phyloP scores from a whole-genome alignment of 2,329 filamentous ascomycete species.

The Colletotrichum sp. region DNA sequence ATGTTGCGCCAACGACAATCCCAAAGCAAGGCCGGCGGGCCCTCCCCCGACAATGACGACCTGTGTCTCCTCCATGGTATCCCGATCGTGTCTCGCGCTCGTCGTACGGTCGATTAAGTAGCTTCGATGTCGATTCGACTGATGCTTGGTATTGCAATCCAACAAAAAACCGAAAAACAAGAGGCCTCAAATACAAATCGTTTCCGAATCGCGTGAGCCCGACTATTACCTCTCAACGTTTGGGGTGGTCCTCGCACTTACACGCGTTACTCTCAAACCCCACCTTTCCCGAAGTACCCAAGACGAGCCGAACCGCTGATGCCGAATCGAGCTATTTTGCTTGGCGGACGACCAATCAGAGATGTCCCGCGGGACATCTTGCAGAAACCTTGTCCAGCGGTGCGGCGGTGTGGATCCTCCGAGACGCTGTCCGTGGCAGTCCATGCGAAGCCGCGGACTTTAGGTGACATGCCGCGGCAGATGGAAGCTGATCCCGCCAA shows the following conservation, averaged over 20 bases:
- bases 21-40: background rate
- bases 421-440: background rate
- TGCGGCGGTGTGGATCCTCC: background rate
- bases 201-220: background rate
- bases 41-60: background rate
- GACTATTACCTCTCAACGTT: background rate
- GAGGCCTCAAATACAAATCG: background rate
- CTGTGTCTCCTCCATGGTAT: background rate
- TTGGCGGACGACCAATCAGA: background rate
- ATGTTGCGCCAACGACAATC: background rate
- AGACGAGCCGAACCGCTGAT: background rate
- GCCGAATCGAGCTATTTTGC: background rate
- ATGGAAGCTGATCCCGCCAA: background rate
- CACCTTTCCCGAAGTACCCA: background rate
- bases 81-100: background rate
- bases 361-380: background rate
- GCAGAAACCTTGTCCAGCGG: background rate
- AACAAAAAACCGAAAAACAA: background rate
- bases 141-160: background rate
- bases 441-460: background rate
- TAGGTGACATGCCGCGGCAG: background rate
- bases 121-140: background rate
- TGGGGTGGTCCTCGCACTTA: background rate
- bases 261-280: background rate
- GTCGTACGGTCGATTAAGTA: background rate